Base-by-base conservation (phyloP, 495 filamentous ascomycete species). In the Chaetomium tenue region DNA sequence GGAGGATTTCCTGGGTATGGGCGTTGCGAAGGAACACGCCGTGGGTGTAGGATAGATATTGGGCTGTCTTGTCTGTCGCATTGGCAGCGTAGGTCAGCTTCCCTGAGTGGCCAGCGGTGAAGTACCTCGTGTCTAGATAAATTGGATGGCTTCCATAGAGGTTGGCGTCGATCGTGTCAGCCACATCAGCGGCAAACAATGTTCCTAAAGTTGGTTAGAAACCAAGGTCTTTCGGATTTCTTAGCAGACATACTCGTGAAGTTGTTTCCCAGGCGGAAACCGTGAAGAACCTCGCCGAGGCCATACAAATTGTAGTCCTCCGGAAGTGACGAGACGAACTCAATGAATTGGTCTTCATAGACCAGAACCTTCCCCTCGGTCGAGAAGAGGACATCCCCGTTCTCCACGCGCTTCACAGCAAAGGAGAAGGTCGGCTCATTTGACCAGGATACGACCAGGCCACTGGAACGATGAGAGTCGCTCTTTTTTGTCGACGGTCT, bases 81-180 rank as follows among this genome's bases (percentile, higher is more conserved):
- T 86, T 77, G 18, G 79, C 77, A 26, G 82, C 80, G 44, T 87
- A 84, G 2, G 74, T 82, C 22, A 83, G 69, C 53, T 78, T 72
- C 8, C 86, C 86, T 3, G 78, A 79, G 4, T 72, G 56, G 62
- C 85, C 75, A 11, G 82, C 78, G 63, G 86, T 82, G 70, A 86
- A 79, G 40, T 83, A 82, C n/a, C 92, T 85, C 68, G 92, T 89
- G 63, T 96, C 92, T 47, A 90, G 84, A 76, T 96, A 96, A 23
- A 95, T 80, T 0, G 92, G 89, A 71, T 96, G 92, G 53, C 79
- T 85, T 11, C 91, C 89, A 70, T 96, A 96, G 30, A 95, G 77
- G 68, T 96, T 96, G 11, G 82, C 85, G 58, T 88, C 84, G 11
- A 84, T 74, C 11, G 84, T 85, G 63, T 90, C 82, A 5, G 79